Percentiles rank a stretch among this genome's conserved stretches.
These are phyloP conservation scores for Populus hybrid DNA, from an alignment of 441 rosid genomes.

Conservation along the genomic window DNA sequence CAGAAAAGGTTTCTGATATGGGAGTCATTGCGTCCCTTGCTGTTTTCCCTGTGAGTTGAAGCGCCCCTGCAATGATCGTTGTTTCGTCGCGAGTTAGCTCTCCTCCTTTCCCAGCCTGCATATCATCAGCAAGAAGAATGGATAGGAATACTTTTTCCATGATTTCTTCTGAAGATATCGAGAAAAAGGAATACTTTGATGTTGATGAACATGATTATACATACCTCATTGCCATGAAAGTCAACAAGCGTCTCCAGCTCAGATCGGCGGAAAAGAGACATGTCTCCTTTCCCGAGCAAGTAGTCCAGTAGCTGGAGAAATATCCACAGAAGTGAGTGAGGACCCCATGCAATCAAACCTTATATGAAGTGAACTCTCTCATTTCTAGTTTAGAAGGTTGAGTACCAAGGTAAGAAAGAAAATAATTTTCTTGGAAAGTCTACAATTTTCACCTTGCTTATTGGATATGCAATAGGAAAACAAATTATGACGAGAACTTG, in stretches of 20 bases:
- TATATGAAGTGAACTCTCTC: neutral
- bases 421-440: neutral
- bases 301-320: conserved; percentile 52
- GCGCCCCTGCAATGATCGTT: conserved; percentile 92
- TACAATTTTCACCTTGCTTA: conserved; percentile 65
- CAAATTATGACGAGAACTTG: conserved; percentile 75
- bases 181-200: neutral
- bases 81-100: conserved; percentile 89
- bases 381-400: neutral
- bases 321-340: neutral
- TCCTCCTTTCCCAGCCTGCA: conserved; percentile 94
- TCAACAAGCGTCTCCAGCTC: conserved; percentile 76
- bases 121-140: neutral
- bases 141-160: neutral
- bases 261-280: conserved; percentile 70
- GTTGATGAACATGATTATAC: neutral
- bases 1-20: conserved; percentile 63
- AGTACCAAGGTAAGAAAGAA: neutral
- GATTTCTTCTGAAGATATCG: neutral
- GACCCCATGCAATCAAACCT: neutral
- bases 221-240: conserved; percentile 75
- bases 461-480: conserved; percentile 85
- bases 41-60: conserved; percentile 75
- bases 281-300: conserved; percentile 64
- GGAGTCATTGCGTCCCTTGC: conserved; percentile 91